Conservation (phyloP, 306 rosid species). For the Cicer arietinum region DNA sequence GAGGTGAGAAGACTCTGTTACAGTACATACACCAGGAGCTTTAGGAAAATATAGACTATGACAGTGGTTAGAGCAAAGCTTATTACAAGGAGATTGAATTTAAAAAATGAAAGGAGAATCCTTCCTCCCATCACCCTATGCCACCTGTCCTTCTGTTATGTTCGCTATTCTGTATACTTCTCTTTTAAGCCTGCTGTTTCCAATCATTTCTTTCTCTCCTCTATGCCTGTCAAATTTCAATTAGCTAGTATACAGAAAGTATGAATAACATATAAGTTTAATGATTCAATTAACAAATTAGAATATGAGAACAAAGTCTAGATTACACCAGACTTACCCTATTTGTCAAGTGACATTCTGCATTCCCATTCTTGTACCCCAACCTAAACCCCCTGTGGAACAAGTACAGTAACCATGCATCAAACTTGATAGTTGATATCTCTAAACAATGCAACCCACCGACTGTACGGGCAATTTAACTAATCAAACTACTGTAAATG, state of each 20-base stretch:
- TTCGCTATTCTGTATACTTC: not conserved
- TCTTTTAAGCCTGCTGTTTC: conserved; percentile 3
- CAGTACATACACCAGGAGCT: not conserved
- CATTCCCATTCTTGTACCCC: conserved; percentile 19
- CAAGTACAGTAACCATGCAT: not conserved
- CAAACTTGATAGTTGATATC: conserved; percentile 5
- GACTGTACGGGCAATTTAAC: conserved; percentile 5
- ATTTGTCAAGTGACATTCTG: conserved; percentile 2
- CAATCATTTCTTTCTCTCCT: conserved; percentile 6
- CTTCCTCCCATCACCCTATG: conserved; percentile 4
- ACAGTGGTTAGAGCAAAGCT: not conserved
- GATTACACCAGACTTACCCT: not conserved
- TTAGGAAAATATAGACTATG: conserved; percentile 1
- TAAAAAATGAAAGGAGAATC: not conserved
- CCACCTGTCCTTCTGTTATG: conserved; percentile 5
- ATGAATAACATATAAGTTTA: not conserved
- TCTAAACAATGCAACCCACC: not conserved
- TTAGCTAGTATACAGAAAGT: conserved; percentile 6
- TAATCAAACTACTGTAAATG: not conserved
- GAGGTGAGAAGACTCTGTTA: not conserved
- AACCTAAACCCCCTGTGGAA: not conserved
- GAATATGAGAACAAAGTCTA: not conserved
- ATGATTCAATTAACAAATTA: conserved; percentile 7
- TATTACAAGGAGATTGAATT: not conserved
- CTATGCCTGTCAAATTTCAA: not conserved